phyloP scores from a whole-genome alignment of 495 filamentous ascomycete genomes.

The Talaromyces borbonicus region DNA sequence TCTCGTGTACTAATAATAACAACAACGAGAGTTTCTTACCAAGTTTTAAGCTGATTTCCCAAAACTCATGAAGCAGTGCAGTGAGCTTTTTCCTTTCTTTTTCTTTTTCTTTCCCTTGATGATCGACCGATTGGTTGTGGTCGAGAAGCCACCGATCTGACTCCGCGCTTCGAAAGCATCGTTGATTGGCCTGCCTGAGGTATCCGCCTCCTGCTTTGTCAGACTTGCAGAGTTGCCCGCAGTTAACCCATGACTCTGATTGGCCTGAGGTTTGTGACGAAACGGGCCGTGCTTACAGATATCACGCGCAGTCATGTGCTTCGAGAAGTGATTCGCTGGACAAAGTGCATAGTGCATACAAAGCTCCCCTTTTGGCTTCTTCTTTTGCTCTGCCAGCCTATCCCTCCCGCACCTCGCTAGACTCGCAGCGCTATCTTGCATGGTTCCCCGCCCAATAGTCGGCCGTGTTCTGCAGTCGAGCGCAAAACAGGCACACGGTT shows the following conservation, averaged over 20 bases:
- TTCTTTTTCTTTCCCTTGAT: too few species aligned
- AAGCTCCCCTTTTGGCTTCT: too few species aligned
- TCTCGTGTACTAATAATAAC: too few species aligned
- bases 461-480: background rate
- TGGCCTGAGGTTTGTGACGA: background rate
- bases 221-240: background rate
- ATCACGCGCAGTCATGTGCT: background rate
- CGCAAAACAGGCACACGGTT: slow-evolving; percentile 3
- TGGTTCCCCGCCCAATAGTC: background rate
- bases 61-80: too few species aligned
- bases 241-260: background rate
- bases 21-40: too few species aligned
- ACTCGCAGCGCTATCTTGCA: slow-evolving; percentile 5
- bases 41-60: too few species aligned
- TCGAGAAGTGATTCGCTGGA: background rate
- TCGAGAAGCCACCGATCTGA: background rate
- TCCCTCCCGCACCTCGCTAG: too few species aligned
- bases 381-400: background rate
- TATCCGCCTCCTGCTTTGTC: background rate
- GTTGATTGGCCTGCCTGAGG: slow-evolving; percentile 3
- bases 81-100: background rate
- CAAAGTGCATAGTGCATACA: too few species aligned
- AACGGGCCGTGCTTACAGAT: background rate
- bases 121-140: too few species aligned
- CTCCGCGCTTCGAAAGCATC: background rate